Evolutionary conservation across 768 basidiomycete genomes (phyloP), one percentile per base, ranked within the genome.

Genomic region (Lentinus tigrinus): DNA sequence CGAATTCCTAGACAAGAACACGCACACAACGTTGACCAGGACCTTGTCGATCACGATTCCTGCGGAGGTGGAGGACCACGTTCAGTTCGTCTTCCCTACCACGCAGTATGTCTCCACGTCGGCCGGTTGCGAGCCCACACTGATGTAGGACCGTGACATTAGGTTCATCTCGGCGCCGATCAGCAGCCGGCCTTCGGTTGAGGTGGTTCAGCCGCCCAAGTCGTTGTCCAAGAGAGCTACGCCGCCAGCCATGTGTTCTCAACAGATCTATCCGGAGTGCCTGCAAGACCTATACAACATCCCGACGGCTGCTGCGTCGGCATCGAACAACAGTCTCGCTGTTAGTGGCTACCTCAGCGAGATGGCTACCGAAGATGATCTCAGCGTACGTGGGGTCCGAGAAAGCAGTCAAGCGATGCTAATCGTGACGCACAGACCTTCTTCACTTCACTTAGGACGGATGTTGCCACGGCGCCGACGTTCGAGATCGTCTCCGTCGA

Each of bases 1-100:
- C 3, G 55, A 70, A 4, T 78, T 75, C 62, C 65, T 57, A 49
- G 70, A 77, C 51, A 16, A 47, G 14, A 57, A 52, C 1, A 70
- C 69, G 38, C 72, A 73, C 40, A 60, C 47, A 28, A 42, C 67
- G 36, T 56, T 63, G 23, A 60, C 75, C 40, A 69, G 75, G 28
- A 76, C 76, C 1, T 67, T 78, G n/a, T 55, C 63, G 7, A 75
- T 74, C 61, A 75, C 76, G 6, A 51, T 78, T 17, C 77, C 76
- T 17, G 44, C 61, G 8, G 60, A 59, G 2, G 65, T 78, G 16
- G 59, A 65, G 38, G 59, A 52, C 3, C 68, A 73, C 47, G 63
- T 78, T 55, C 61, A 70, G 26, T 47, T 70, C n/a, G 64, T 77
- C 19, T 69, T 72, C 48, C 73, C 73, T 16, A 73, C 67, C 2